These are phyloP conservation scores for Tricharina praecox DNA, from an alignment of 495 filamentous ascomycete genomes.

Conservation along the genomic window DNA sequence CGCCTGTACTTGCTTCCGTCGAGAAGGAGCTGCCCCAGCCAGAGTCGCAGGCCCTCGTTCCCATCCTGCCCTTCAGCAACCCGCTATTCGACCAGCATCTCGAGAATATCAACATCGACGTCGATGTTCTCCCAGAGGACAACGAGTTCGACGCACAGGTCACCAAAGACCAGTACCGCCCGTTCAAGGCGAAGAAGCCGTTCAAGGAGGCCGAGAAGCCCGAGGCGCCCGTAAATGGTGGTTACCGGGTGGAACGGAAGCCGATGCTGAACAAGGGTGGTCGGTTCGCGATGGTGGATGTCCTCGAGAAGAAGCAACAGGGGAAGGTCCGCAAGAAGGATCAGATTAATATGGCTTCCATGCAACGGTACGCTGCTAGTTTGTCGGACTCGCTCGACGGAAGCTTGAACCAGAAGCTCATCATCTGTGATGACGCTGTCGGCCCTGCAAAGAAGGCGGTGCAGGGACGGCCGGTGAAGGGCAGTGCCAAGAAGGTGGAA, in stretches of 20 bases:
- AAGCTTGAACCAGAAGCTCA: constrained; percentile 42
- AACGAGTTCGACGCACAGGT: constrained; percentile 22
- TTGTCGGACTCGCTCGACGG: constrained; percentile 47
- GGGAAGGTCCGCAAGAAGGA: constrained; percentile 29
- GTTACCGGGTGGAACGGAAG: not conserved
- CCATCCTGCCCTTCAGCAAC: constrained; percentile 45
- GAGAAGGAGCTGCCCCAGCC: not conserved
- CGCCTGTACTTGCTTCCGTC: not conserved
- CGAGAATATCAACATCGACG: constrained; percentile 12
- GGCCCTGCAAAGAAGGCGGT: constrained; percentile 13
- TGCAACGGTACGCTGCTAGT: constrained; percentile 51
- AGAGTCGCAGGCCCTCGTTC: not conserved
- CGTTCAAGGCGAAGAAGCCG: constrained; percentile 41
- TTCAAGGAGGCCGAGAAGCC: not conserved
- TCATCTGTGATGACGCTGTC: constrained; percentile 31
- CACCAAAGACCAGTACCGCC: constrained; percentile 45
- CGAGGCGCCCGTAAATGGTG: not conserved
- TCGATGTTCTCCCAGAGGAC: not conserved
- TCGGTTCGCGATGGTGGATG: not conserved
- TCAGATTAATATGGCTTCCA: constrained; percentile 42
- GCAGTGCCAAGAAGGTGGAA: constrained; percentile 19
- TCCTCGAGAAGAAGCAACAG: not conserved
- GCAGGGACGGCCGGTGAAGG: constrained; percentile 21
- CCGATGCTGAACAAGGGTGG: not conserved
- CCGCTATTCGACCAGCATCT: constrained; percentile 43